Evolutionary conservation across 164 flowering plant genomes (phyloP).

Genomic region (Vitis vinifera): DNA sequence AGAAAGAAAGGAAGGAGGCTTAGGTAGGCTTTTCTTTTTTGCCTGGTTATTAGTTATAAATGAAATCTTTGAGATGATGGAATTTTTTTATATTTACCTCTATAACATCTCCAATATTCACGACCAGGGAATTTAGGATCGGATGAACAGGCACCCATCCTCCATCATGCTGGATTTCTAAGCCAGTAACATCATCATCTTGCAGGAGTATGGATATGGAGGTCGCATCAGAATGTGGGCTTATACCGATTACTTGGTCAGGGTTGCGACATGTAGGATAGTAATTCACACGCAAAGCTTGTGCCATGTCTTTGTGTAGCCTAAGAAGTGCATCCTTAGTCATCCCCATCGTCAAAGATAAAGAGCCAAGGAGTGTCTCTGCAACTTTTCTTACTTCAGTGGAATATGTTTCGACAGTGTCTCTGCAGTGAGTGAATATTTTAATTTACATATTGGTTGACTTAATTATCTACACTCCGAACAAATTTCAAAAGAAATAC

Average conservation of each 20-base stretch:
- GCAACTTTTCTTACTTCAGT: not conserved
- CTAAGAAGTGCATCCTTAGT: constrained; percentile 8
- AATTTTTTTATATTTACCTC: not conserved
- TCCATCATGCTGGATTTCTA: constrained; percentile 2
- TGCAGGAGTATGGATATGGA: constrained; percentile 26
- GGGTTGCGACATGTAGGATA: constrained; percentile 25
- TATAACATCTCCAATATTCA: constrained; percentile 7
- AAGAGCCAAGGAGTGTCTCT: not conserved
- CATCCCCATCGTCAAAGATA: constrained; percentile 24
- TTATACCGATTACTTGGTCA: constrained; percentile 23
- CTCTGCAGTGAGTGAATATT: not conserved
- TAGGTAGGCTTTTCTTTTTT: no score
- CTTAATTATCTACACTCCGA: no score
- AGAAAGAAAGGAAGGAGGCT: no score
- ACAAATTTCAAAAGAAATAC: not conserved
- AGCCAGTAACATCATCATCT: constrained; percentile 16
- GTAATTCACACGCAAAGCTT: constrained; percentile 30
- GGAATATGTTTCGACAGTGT: constrained; percentile 4
- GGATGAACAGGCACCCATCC: constrained; percentile 8
- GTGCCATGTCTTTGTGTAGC: constrained; percentile 17
- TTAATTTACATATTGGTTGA: no score
- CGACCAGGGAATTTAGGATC: not conserved
- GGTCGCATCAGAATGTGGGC: constrained; percentile 30
- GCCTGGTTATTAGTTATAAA: no score
- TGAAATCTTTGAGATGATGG: no score